These are phyloP conservation scores for Saccharomycopsis crataegensis DNA, from an alignment of 1,139 yeast genomes.

Conservation along the genomic window DNA sequence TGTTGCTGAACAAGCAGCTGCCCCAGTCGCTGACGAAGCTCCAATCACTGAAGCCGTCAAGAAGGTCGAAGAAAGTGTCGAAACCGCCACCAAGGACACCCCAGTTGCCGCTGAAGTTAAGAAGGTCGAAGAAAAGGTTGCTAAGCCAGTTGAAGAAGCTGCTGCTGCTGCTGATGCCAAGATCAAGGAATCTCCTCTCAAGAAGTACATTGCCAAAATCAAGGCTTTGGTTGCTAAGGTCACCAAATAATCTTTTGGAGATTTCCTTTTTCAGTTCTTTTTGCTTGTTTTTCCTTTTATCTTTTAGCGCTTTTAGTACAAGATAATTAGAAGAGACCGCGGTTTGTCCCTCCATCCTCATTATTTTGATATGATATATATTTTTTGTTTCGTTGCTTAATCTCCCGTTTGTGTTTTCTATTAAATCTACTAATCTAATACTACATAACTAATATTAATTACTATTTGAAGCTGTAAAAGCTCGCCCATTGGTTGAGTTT, in stretches of 20 bases:
- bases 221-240: slow-evolving; percentile 19
- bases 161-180: slow-evolving; percentile 11
- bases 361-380: no score
- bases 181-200: slow-evolving; percentile 13
- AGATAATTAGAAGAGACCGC: no score
- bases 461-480: no score
- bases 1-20: slow-evolving; percentile 6
- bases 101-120: slow-evolving; percentile 10
- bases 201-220: slow-evolving; percentile 15
- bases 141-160: slow-evolving; percentile 7
- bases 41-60: slow-evolving; percentile 1
- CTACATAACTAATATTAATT: no score
- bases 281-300: not conserved
- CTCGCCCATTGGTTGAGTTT: no score
- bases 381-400: no score
- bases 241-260: slow-evolving; percentile 8
- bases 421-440: no score
- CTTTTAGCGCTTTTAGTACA: no score
- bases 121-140: slow-evolving; percentile 5
- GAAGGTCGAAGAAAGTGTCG: slow-evolving; percentile 1
- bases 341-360: no score
- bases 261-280: not conserved
- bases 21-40: slow-evolving; percentile 4
- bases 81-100: slow-evolving; percentile 8
- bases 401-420: no score